phyloP scores from a whole-genome alignment of 345 rosid genomes.

The Salix koriyanagi region DNA sequence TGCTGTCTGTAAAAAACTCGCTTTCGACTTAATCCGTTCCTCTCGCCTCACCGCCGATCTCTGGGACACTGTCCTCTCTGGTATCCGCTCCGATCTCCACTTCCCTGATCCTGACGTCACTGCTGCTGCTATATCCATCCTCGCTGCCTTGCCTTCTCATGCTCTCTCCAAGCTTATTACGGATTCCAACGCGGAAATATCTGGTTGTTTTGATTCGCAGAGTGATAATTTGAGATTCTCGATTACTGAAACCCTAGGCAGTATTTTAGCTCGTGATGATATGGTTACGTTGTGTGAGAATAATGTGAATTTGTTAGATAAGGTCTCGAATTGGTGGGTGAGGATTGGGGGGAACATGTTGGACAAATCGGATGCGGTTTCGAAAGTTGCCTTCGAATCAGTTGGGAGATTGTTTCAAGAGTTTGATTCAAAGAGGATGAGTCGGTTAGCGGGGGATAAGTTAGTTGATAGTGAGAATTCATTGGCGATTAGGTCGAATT shows the following conservation, averaged over 20 bases:
- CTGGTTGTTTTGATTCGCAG: conserved; percentile 68
- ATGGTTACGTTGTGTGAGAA: conserved; percentile 82
- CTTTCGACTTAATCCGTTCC: conserved; percentile 94
- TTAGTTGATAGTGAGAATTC: conserved; percentile 93
- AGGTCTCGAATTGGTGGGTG: conserved; percentile 86
- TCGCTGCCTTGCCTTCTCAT: conserved; percentile 82
- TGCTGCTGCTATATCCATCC: conserved; percentile 83
- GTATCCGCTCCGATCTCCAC: conserved; percentile 77
- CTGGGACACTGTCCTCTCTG: conserved; percentile 81
- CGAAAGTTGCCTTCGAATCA: conserved; percentile 95
- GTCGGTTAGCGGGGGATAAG: conserved; percentile 92
- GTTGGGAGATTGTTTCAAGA: conserved; percentile 86
- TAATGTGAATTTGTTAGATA: conserved; percentile 71
- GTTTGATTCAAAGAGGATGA: conserved; percentile 88
- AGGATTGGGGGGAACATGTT: conserved; percentile 82
- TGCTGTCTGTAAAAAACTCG: conserved; percentile 94
- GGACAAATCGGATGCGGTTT: conserved; percentile 73
- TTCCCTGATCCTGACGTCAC: conserved; percentile 96
- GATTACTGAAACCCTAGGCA: conserved; percentile 84
- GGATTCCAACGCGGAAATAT: conserved; percentile 66
- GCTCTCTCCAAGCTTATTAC: conserved; percentile 73
- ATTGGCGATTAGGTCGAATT: conserved; percentile 77
- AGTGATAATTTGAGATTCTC: conserved; percentile 76
- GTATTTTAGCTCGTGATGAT: conserved; percentile 88
- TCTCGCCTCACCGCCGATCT: conserved; percentile 92